Evolutionary conservation across 192 early-diverging fungal genomes (phyloP).

Genomic region (Backusella macrospora): DNA sequence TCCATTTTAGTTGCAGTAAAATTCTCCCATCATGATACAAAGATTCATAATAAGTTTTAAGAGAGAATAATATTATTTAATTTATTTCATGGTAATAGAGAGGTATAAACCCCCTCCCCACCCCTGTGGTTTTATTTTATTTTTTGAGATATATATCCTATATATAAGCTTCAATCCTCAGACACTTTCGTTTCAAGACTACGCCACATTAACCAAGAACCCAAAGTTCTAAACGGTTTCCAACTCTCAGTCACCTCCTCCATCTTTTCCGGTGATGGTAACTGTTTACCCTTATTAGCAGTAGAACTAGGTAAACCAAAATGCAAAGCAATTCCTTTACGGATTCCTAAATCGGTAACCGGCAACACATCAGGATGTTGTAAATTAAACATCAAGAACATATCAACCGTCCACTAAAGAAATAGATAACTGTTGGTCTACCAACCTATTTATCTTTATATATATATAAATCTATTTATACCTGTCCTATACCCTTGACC

Average conservation of each 20-base stretch:
- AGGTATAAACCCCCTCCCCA: too few relatives aligned
- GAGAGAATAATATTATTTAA: too few relatives aligned
- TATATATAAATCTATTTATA: slow-evolving; percentile 30
- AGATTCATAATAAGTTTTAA: too few relatives aligned
- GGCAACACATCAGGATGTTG: slow-evolving; percentile 73
- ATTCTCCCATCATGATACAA: too few relatives aligned
- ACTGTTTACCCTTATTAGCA: slow-evolving; percentile 14
- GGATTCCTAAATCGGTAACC: slow-evolving; percentile 62
- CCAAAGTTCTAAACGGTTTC: slow-evolving; percentile 68
- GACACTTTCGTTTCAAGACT: slow-evolving; percentile 2
- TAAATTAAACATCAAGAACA: slow-evolving; percentile 71
- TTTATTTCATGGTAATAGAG: too few relatives aligned
- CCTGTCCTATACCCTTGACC: slow-evolving; percentile 68
- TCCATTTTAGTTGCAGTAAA: too few relatives aligned
- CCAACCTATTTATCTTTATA: too few relatives aligned
- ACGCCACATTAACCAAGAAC: slow-evolving; percentile 71
- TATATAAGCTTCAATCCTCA: not conserved
- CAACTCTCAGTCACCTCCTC: slow-evolving; percentile 54
- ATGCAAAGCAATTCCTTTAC: slow-evolving; percentile 65
- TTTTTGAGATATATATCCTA: too few relatives aligned
- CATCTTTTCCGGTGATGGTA: slow-evolving; percentile 52
- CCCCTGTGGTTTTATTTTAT: too few relatives aligned
- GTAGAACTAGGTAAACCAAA: slow-evolving; percentile 46
- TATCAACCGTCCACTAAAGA: slow-evolving; percentile 66
- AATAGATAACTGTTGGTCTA: too few relatives aligned